Base-by-base conservation (phyloP, 164 flowering plant species). In the Tinospora cordifolia region DNA sequence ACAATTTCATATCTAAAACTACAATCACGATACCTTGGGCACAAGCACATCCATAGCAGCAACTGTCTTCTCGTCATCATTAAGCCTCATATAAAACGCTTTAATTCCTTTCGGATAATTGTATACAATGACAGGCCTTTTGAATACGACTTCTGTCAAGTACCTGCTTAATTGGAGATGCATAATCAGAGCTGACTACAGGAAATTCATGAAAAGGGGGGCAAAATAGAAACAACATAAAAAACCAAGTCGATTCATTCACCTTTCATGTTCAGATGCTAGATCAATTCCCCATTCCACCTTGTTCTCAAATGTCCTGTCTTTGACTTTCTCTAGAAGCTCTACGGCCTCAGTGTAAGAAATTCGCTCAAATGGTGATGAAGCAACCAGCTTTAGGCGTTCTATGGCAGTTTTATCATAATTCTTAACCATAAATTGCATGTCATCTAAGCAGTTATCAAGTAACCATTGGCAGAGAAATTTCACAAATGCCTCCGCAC, bases 21-120 rank as follows among this genome's bases (percentile, higher is more conserved):
- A 15, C 8, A 41, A 51, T 22, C 11, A 59, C 26, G 68, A 34
- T 65, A 90, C 98, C 97, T 88, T 91, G 12, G 97, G 97, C 39
- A 93, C 98, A 73, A 93, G 93, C 46, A 93, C 92, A 84, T 93
- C 98, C 98, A 93, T 93, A 12, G 98, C 98, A 79, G 98, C 98
- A 47, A 93, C 97, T 6, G 97, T 93, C 76, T 86, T 86, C 10
- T 41, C 62, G 68, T 91, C 98, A 67, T 91, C 97, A 69, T 93
- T 93, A 82, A 91, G 88, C 81, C 91, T 85, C 98, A 93, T 91
- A 77, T 93, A 93, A 74, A 93, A 93, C 68, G 98, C 96, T 79
- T 93, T 93, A 66, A 93, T 88, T 34, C 75, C 87, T 81, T 93
- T 93, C 1, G 98, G 98, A 75, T 93, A 93, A 75, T 93, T 90